Evolutionary conservation across 768 basidiomycete species (phyloP).

Genomic region (Pleurotus eryngii): DNA sequence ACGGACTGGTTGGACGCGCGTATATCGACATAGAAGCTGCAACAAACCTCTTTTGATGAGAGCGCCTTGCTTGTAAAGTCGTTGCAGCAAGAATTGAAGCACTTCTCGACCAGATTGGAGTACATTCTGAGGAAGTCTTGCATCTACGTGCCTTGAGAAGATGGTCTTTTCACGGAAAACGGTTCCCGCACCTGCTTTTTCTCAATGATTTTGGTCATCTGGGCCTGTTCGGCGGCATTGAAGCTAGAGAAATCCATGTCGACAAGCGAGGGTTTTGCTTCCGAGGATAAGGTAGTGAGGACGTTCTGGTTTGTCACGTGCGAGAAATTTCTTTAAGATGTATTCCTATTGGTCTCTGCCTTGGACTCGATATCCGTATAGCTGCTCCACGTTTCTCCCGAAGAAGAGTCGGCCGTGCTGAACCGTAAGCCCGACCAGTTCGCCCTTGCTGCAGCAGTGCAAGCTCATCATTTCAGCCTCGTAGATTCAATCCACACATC

Average conservation of each 20-base stretch:
- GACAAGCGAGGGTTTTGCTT: conserved; percentile 7
- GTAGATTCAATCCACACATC: not conserved
- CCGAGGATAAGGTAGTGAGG: conserved; percentile 11
- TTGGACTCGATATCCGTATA: too few relatives aligned
- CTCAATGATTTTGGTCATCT: conserved; percentile 92
- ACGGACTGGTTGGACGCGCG: conserved; percentile 2
- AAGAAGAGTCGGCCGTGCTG: too few relatives aligned
- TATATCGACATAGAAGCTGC: not conserved
- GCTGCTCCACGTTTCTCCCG: too few relatives aligned
- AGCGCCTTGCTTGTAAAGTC: conserved; percentile 96
- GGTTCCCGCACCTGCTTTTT: conserved; percentile 80
- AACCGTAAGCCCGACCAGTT: too few relatives aligned
- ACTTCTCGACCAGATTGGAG: conserved; percentile 90
- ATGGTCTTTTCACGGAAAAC: not conserved
- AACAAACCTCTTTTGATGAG: conserved; percentile 82
- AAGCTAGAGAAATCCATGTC: conserved; percentile 90
- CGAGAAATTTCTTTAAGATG: not conserved
- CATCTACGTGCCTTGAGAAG: conserved; percentile 57
- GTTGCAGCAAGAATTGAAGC: conserved; percentile 92
- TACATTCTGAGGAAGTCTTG: conserved; percentile 97
- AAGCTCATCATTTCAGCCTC: not conserved
- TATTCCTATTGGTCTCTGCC: conserved; percentile 2
- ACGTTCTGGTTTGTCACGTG: conserved; percentile 9
- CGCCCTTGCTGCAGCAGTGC: too few relatives aligned
- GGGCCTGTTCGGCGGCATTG: conserved; percentile 90